Conservation (phyloP, 2,329 filamentous ascomycete species). For the Ceratocystiopsis minuta region DNA sequence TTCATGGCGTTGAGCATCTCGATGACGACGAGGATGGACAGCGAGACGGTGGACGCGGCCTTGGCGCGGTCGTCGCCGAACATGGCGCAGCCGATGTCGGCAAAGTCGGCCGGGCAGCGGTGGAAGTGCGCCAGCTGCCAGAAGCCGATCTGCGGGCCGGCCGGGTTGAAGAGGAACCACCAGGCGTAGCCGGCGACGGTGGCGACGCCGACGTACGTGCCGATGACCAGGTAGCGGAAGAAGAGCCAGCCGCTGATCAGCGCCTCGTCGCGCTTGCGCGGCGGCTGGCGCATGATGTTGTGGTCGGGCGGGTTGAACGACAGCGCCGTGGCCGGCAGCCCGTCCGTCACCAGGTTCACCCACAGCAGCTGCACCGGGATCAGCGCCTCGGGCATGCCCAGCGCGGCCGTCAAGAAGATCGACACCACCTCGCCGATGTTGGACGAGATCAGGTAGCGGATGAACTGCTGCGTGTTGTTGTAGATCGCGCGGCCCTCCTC, state of each 20-base stretch:
- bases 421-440: conserved; percentile 99
- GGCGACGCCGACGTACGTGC: conserved; percentile 82
- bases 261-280: conserved; percentile 78
- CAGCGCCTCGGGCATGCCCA: conserved; percentile 93
- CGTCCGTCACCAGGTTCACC: conserved; percentile 97
- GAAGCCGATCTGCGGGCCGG: conserved; percentile 82
- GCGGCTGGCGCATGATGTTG: conserved; percentile 88
- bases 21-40: conserved; percentile 86
- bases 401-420: conserved; percentile 89
- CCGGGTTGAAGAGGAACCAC: conserved; percentile 96
- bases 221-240: conserved; percentile 92
- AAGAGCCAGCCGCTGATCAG: conserved; percentile 93
- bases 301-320: conserved; percentile 98
- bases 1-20: conserved; percentile 99
- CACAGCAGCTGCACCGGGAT: conserved; percentile 95
- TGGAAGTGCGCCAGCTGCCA: conserved; percentile 87
- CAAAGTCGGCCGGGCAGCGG: conserved; percentile 68
- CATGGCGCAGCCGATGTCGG: conserved; percentile 81
- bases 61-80: conserved; percentile 75
- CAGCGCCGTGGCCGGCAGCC: conserved; percentile 84
- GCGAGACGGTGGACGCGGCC: conserved; percentile 78
- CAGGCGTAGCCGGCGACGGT: conserved; percentile 97
- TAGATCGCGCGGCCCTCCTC: conserved; percentile 97
- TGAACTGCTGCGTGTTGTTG: conserved; percentile 99
- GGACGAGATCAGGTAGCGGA: conserved; percentile 94